phyloP scores from a whole-genome alignment of 2,329 filamentous ascomycete genomes.

The Alternaria sp. region DNA sequence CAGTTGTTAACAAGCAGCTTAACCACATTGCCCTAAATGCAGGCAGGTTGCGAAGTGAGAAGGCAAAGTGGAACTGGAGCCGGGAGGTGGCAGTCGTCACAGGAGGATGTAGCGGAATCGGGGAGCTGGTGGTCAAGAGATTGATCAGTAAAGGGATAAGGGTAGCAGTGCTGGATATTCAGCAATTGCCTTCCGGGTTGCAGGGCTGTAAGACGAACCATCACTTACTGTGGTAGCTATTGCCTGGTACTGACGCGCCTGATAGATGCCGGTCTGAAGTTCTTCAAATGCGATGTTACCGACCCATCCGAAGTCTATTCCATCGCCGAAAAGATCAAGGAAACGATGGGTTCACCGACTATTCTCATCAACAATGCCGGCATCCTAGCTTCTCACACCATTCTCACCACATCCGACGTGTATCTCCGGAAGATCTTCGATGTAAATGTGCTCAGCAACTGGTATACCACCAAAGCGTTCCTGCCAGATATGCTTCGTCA shows the following conservation, averaged over 20 bases:
- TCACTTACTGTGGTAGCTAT: neutral
- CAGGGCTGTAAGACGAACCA: constrained; percentile 33
- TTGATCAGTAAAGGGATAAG: constrained; percentile 38
- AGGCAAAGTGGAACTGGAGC: constrained; percentile 46
- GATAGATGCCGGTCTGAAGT: constrained; percentile 40
- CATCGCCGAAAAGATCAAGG: constrained; percentile 35
- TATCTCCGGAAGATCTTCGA: constrained; percentile 48
- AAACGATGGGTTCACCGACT: constrained; percentile 36
- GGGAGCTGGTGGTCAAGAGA: constrained; percentile 41
- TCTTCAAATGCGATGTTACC: constrained; percentile 49
- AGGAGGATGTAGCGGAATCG: constrained; percentile 50
- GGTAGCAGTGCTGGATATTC: constrained; percentile 48
- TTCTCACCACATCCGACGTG: constrained; percentile 43
- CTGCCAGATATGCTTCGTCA: constrained; percentile 47
- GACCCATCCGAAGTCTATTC: constrained; percentile 36
- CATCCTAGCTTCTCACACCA: constrained; percentile 40
- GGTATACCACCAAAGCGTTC: constrained; percentile 46
- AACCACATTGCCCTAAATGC: constrained; percentile 51
- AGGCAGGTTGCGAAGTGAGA: constrained; percentile 49
- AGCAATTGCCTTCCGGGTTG: constrained; percentile 37
- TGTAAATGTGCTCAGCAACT: constrained; percentile 51
- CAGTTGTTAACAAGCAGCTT: constrained; percentile 37
- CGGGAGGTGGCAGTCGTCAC: constrained; percentile 50
- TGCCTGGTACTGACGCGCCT: neutral
- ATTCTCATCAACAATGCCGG: constrained; percentile 53